Evolutionary conservation across 2,329 filamentous ascomycete genomes (phyloP).

Genomic region (Sporothrix luriei): DNA sequence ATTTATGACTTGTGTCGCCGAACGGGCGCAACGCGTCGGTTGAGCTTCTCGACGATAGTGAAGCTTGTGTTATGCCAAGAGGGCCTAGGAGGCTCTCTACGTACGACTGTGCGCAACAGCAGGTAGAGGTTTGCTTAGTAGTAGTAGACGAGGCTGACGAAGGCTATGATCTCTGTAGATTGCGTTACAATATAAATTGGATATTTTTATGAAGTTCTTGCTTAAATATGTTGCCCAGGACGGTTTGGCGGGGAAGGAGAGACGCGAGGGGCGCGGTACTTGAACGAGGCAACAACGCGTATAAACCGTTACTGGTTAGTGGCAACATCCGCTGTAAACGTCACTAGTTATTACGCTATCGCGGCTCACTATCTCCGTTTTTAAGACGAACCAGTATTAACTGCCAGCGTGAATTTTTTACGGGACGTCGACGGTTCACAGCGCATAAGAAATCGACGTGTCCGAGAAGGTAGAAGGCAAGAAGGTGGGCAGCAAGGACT

Average conservation of each 20-base stretch:
- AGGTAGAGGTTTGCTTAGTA: background rate
- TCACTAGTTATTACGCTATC: conserved; percentile 4
- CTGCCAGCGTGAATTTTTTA: conserved; percentile 7
- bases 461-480: background rate
- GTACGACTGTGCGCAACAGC: background rate
- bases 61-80: background rate
- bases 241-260: conserved; percentile 18
- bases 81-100: background rate
- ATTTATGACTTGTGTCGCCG: background rate
- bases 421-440: background rate
- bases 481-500: background rate
- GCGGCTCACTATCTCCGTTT: background rate
- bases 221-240: background rate
- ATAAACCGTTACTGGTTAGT: conserved; percentile 23
- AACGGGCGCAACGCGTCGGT: conserved; percentile 1
- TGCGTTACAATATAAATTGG: background rate
- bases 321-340: conserved; percentile 3
- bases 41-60: background rate
- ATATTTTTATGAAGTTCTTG: background rate
- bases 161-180: background rate
- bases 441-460: no score
- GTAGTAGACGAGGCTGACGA: background rate
- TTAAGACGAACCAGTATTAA: background rate
- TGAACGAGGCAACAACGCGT: conserved; percentile 3
- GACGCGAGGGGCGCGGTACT: conserved; percentile 13